Base-by-base conservation (phyloP, 1,284 basidiomycete genomes). In the Phenoliferia sp. region DNA sequence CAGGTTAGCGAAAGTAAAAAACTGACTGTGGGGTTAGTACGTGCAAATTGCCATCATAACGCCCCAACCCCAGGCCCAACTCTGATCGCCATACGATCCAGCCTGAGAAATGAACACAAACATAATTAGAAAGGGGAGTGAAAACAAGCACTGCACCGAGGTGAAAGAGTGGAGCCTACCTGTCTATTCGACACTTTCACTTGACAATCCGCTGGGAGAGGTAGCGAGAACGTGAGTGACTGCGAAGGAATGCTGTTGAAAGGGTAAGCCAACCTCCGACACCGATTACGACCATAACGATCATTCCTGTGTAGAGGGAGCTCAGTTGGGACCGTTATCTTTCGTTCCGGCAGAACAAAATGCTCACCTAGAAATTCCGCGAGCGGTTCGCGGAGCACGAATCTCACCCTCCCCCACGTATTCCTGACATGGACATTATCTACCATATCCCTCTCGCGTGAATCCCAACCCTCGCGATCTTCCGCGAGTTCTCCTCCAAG, bases 321-420 rank as follows among this genome's bases (percentile, higher is more conserved):
- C n/a, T n/a, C n/a, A n/a, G n/a, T n/a, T n/a, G n/a, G n/a, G n/a
- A n/a, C n/a, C n/a, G n/a, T n/a, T n/a, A n/a, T n/a, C n/a, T n/a
- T n/a, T n/a, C n/a, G n/a, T n/a, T n/a, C n/a, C n/a, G n/a, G 39
- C 39, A 15, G 39, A 22, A 44, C 15, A 22, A 19, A 52, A 22
- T 6, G 28, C 48, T 52, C 48, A 9, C 66, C 74, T 17, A 76
- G 65, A 34, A 76, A 73, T 55, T 76, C 74, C 28, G 74, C 74
- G 26, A 72, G 54, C n/a, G 73, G 73, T 57, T 76, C 74, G 6
- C 74, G 57, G 6, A 73, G 50, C 3, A 62, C 66, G 31, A 64
- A 69, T 4, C 74, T 65, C 10, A 72, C 31, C 12, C 65, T 67
- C 3, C 67, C 66, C 69, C 69, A 73, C 19, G 15, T 39, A 29